Conservation (phyloP, 345 rosid species). For the Microcos paniculata region DNA sequence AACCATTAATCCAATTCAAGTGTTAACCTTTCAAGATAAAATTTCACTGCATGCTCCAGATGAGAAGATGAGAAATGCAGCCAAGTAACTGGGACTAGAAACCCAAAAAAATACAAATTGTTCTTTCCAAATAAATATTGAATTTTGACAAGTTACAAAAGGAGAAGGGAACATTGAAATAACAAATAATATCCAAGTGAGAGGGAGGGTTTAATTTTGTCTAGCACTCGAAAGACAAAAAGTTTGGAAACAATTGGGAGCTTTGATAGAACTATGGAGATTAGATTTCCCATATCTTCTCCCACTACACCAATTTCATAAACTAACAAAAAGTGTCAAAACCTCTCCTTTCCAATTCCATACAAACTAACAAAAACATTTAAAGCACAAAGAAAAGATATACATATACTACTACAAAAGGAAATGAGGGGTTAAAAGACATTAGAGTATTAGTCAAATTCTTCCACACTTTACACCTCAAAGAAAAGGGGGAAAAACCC, state of each 20-base stretch:
- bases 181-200: constrained; percentile 22
- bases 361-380: background rate
- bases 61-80: background rate
- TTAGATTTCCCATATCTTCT: constrained; percentile 29
- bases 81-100: background rate
- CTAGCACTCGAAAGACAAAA: constrained; percentile 23
- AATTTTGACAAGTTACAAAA: background rate
- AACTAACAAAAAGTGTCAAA: constrained; percentile 11
- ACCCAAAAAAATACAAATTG: background rate
- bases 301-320: constrained; percentile 20
- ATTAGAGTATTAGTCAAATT: background rate
- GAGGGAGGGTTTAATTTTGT: constrained; percentile 20
- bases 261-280: constrained; percentile 12
- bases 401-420: background rate
- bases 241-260: constrained; percentile 6
- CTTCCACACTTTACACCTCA: background rate
- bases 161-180: background rate
- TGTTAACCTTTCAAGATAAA: background rate
- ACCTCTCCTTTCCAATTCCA: constrained; percentile 3
- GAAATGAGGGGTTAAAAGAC: background rate
- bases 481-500: background rate
- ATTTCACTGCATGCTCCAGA: background rate
- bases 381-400: background rate
- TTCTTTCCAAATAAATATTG: background rate
- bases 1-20: background rate